Evolutionary conservation across 306 rosid species (phyloP).

Genomic region (Rubus idaeus): DNA sequence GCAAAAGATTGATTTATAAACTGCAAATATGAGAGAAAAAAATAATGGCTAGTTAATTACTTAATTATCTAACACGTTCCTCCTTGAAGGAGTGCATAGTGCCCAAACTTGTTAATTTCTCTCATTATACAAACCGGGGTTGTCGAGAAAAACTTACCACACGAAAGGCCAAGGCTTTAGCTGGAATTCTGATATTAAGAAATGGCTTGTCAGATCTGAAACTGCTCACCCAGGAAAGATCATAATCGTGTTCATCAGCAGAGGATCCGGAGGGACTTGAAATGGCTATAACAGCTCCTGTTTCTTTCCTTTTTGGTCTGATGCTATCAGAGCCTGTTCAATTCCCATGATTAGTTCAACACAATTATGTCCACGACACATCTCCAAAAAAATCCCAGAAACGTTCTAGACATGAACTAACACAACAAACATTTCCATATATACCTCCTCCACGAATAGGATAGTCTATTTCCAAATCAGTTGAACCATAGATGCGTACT

Average conservation of each 20-base stretch:
- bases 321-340: not conserved
- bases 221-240: not conserved
- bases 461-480: slow-evolving; percentile 1
- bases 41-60: not conserved
- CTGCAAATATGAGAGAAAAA: not conserved
- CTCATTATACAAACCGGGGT: not conserved
- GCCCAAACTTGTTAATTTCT: not conserved
- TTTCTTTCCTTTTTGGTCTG: not conserved
- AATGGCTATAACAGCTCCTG: not conserved
- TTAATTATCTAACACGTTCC: not conserved
- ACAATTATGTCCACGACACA: not conserved
- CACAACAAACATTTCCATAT: not conserved
- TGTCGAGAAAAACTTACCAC: not conserved
- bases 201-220: slow-evolving; percentile 2
- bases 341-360: not conserved
- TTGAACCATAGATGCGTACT: not conserved
- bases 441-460: not conserved
- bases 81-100: not conserved
- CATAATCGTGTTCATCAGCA: not conserved
- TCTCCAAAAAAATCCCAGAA: not conserved
- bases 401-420: not conserved
- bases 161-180: not conserved
- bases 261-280: not conserved
- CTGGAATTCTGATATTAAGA: slow-evolving; percentile 9
- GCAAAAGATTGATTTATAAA: slow-evolving; percentile 9